Evolutionary conservation across 345 rosid genomes (phyloP).

Genomic region (Chamaenerion angustifolium): DNA sequence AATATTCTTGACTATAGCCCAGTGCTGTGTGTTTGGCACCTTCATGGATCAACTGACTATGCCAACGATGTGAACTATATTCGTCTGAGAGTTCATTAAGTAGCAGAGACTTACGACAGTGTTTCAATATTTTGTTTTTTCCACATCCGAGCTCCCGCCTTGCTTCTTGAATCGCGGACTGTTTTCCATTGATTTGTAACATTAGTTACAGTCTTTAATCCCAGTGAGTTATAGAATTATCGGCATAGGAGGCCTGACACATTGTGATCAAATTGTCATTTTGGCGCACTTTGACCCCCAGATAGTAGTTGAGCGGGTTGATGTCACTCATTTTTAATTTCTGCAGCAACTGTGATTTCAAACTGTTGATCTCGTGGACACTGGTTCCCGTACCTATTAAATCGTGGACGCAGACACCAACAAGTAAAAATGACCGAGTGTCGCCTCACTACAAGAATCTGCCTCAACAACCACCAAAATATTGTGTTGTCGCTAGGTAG

Average conservation of each 20-base stretch:
- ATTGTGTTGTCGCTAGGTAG: too few relatives aligned
- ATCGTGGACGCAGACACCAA: background rate
- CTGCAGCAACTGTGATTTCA: background rate
- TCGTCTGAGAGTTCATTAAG: background rate
- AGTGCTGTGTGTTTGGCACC: background rate
- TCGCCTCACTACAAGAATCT: too few relatives aligned
- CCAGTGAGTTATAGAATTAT: too few relatives aligned
- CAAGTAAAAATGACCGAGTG: background rate
- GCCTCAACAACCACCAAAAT: too few relatives aligned
- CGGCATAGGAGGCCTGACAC: background rate
- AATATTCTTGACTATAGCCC: background rate
- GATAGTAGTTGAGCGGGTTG: too few relatives aligned
- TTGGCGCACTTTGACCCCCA: background rate
- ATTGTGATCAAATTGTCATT: background rate
- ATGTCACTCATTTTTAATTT: too few relatives aligned
- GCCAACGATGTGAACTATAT: background rate
- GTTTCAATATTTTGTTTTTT: too few relatives aligned
- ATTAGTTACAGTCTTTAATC: background rate
- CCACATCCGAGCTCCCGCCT: background rate
- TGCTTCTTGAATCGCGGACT: background rate
- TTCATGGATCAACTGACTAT: background rate
- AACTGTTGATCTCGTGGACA: background rate
- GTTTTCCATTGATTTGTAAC: background rate
- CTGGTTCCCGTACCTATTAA: background rate
- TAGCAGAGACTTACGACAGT: background rate